Conservation (phyloP, 257 asterid genomes). For the Scutellaria baicalensis region DNA sequence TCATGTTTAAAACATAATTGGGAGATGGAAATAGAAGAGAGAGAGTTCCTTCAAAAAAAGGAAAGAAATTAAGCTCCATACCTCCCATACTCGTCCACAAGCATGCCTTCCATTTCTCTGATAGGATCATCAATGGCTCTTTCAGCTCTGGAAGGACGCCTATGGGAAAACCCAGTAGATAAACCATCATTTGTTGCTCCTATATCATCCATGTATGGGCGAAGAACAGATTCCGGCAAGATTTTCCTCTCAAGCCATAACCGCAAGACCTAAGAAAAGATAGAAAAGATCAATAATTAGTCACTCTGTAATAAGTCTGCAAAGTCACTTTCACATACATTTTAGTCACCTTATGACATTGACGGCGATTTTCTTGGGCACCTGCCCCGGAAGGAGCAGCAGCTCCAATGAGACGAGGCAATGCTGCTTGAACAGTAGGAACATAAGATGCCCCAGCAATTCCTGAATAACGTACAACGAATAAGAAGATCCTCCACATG, state of each 20-base stretch:
- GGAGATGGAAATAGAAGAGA: not conserved
- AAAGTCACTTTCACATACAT: not conserved
- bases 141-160: constrained; percentile 91
- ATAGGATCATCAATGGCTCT: constrained; percentile 93
- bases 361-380: constrained; percentile 95
- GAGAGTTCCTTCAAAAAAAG: not conserved
- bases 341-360: constrained; percentile 75
- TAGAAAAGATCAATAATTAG: constrained; percentile 7
- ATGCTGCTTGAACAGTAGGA: constrained; percentile 82
- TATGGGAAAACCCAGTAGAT: constrained; percentile 58
- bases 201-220: constrained; percentile 63
- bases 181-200: constrained; percentile 53
- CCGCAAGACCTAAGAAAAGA: constrained; percentile 61
- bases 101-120: constrained; percentile 97
- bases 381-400: constrained; percentile 87
- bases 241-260: constrained; percentile 97
- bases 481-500: constrained; percentile 6
- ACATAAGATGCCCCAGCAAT: constrained; percentile 89
- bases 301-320: constrained; percentile 9
- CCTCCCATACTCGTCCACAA: constrained; percentile 98
- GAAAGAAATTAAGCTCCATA: constrained; percentile 25
- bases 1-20: not conserved
- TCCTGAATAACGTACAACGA: constrained; percentile 42
- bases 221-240: constrained; percentile 76
- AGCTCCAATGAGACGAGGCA: constrained; percentile 81